Evolutionary conservation across 495 filamentous ascomycete genomes (phyloP), one percentile per base, ranked within the genome.

Genomic region (Echria macrotheca): DNA sequence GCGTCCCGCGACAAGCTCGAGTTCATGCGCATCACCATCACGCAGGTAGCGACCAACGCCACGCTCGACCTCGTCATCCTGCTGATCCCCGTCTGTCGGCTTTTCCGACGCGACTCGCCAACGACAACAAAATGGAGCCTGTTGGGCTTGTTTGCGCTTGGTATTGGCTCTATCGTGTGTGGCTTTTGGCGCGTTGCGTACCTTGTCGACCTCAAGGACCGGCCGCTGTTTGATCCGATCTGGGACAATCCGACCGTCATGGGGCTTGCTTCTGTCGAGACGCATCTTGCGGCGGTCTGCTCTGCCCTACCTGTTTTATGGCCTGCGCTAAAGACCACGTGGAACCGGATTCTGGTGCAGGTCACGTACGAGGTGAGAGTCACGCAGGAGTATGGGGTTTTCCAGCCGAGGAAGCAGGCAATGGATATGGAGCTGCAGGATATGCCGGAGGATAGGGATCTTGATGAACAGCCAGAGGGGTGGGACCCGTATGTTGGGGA

Each of bases 271-370:
- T 45, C 42, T 3, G 31, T 17, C 42, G 42, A 45, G 25, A n/a
- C 21, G 42, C 42, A 45, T 18, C 8, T 45, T n/a, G 42, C 42
- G 4, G 42, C 42, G 10, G 21, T 45, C 15, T 67, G 64, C 50
- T 61, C 59, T 18, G 65, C 61, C 33, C 47, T 69, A 4, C 66
- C 66, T 2, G 54, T 67, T 3, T 65, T 69, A 35, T 69, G 65
- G 65, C 42, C 42, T 4, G 42, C 32, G 11, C 4, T 45, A 15
- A 45, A 45, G 25, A 28, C 31, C 15, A 45, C 25, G 14, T 45
- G 42, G 42, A 21, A 45, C 26, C 45, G 56, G 28, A 69, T 69
- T 38, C 63, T 69, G 38, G n/a, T n/a, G n/a, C n/a, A n/a, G n/a
- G 54, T 69, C 10, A 69, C 65, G 4, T 54, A 58, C n/a, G 65